Conservation (phyloP, 1,284 basidiomycete genomes). For the Ceratobasidium sp. region DNA sequence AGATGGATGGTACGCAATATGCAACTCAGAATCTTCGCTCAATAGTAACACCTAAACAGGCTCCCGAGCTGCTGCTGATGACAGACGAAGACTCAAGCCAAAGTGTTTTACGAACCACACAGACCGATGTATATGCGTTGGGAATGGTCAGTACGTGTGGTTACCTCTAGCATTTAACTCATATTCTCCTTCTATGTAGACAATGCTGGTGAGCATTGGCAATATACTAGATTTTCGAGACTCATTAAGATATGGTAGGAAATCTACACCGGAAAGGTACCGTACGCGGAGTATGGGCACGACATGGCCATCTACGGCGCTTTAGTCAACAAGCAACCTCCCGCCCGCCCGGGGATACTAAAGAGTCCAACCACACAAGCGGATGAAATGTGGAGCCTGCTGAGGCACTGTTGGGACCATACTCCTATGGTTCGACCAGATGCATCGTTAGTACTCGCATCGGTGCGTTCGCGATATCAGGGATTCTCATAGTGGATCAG, state of each 20-base stretch:
- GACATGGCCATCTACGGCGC: background rate
- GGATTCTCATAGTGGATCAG: no score
- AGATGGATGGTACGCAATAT: background rate
- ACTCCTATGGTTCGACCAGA: background rate
- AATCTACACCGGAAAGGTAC: background rate
- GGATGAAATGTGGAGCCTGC: background rate
- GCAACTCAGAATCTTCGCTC: background rate
- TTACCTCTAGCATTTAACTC: background rate
- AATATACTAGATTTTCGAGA: background rate
- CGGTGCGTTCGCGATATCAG: no score
- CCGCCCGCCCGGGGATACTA: background rate
- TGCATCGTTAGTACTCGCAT: no score
- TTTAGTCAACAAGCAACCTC: background rate
- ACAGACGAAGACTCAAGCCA: background rate
- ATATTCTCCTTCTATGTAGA: background rate
- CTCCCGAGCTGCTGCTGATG: background rate
- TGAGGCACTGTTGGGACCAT: background rate
- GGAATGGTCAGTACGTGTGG: background rate
- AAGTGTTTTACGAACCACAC: background rate
- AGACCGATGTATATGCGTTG: background rate
- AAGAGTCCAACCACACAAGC: background rate
- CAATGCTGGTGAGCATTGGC: background rate
- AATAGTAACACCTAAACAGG: background rate
- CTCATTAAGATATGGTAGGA: background rate
- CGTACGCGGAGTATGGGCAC: background rate